A percentile compares a stretch with the other conserved stretches of the same genome.
These are phyloP conservation scores for Magnolia changhungtana DNA, from an alignment of 164 flowering plant species.

Conservation along the genomic window DNA sequence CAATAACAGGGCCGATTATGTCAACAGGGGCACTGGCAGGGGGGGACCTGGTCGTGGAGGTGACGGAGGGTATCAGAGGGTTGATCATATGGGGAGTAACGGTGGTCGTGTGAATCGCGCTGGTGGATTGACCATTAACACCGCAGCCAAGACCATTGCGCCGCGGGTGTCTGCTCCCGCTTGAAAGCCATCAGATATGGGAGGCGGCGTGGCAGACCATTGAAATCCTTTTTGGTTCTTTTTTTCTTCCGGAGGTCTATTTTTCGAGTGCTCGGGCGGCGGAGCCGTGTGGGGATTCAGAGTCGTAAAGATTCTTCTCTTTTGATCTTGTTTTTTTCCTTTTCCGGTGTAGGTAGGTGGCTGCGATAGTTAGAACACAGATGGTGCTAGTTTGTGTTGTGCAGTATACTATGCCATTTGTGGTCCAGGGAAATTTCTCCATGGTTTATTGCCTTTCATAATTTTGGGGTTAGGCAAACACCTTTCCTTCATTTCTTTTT, in stretches of 20 bases:
- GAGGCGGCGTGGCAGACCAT: not conserved
- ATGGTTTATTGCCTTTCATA: too few species aligned
- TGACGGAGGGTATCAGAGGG: constrained; percentile 38
- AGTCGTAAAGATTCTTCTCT: not conserved
- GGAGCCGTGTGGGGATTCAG: not conserved
- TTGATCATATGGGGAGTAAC: constrained; percentile 20
- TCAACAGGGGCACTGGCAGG: constrained; percentile 28
- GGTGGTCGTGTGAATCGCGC: constrained; percentile 36
- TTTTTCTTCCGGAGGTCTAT: not conserved
- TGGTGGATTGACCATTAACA: constrained; percentile 20
- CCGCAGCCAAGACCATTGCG: constrained; percentile 26
- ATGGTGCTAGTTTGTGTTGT: not conserved
- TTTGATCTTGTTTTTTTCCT: too few species aligned
- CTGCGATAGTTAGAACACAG: not conserved
- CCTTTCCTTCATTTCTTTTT: not conserved
- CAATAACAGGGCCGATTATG: constrained; percentile 32
- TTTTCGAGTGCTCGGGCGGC: not conserved
- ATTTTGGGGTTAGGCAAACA: not conserved
- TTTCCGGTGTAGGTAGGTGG: not conserved
- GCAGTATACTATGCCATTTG: not conserved
- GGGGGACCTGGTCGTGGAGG: constrained; percentile 39
- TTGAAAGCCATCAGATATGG: constrained; percentile 15
- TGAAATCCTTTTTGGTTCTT: not conserved
- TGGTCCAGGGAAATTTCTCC: not conserved
- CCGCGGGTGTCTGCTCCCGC: constrained; percentile 38